Conservation (phyloP, 805 yeast species). For the Starmerella etchellsii region DNA sequence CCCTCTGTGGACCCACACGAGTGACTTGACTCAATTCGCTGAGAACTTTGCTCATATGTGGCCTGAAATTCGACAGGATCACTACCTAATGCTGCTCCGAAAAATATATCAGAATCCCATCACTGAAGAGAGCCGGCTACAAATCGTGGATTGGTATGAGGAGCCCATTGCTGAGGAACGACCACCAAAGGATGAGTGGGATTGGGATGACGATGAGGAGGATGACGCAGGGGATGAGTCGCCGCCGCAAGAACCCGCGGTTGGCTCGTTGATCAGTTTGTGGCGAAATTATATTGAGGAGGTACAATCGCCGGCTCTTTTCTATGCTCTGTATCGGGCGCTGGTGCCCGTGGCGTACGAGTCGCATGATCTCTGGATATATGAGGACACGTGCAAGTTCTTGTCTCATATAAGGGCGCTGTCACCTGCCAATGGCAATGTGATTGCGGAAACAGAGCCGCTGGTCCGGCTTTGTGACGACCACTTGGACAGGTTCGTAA, state of each 20-base stretch:
- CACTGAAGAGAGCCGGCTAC: not conserved
- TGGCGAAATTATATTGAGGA: slow-evolving; percentile 8
- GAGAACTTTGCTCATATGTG: slow-evolving; percentile 10
- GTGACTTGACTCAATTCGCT: slow-evolving; percentile 9
- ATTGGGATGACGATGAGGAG: slow-evolving; percentile 19
- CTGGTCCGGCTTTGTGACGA: slow-evolving; percentile 7
- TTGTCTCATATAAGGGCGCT: not conserved
- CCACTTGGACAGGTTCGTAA: slow-evolving; percentile 9
- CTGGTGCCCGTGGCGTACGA: slow-evolving; percentile 17
- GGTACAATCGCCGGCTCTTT: slow-evolving; percentile 7
- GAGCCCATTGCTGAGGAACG: not conserved
- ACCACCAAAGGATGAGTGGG: slow-evolving; percentile 17
- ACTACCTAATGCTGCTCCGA: slow-evolving; percentile 7
- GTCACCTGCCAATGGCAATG: not conserved
- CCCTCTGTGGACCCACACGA: slow-evolving; percentile 5
- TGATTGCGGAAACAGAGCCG: slow-evolving; percentile 1
- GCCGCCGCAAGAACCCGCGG: not conserved
- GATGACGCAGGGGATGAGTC: slow-evolving; percentile 11
- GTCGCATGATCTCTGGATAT: slow-evolving; percentile 10
- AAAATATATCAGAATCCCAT: slow-evolving; percentile 2
- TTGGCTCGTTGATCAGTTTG: slow-evolving; percentile 4
- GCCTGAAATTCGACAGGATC: slow-evolving; percentile 8
- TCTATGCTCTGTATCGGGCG: slow-evolving; percentile 16
- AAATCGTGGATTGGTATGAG: not conserved
- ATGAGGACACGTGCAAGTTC: slow-evolving; percentile 15